Evolutionary conservation across 2,329 filamentous ascomycete genomes (phyloP), one percentile per base, ranked within the genome.

Genomic region (Trichoderma sp.): DNA sequence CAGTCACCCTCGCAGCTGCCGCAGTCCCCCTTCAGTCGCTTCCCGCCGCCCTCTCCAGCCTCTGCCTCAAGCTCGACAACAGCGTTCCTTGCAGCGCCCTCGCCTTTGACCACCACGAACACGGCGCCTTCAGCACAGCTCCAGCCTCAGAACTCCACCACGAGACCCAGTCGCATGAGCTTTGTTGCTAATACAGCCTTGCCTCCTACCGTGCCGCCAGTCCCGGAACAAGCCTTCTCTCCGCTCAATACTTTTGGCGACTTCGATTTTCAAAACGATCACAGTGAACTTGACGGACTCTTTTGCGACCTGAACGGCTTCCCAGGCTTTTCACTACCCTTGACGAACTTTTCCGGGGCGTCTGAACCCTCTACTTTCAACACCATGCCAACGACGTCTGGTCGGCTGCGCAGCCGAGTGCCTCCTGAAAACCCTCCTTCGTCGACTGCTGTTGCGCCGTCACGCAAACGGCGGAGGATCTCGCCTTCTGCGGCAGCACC

Each of bases 401-500:
- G 60, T 7, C 60, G 60, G 50, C 47, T 30, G 17, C 48, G 34
- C n/a, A 47, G 60, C 21, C 60, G 52, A 19, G 43, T 10, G 30
- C 28, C 60, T 3, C 19, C 50, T 10, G 60, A 54, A 14, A 30
- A 19, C 24, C 39, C 19, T 26, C 39, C 26, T 24, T 28, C 28
- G 3, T 55, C 44, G 21, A n/a, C 50, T 28, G 34, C 48, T n/a
- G 3, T 56, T 10, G 26, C 41, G 54, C 68, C 51, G 24, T 44
- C 14, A 56, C 69, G 58, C 28, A 77, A 77, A 63, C 72, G 73
- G 21, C 72, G 69, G 30, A 70, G 73, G 43, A 68, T 68, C n/a
- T 68, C 68, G 7, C 57, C 47, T 5, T 55, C 52, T 21, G 54
- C 21, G 12, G 44, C 50, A 24, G 24, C 58, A 2, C 44, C 52